phyloP scores from a whole-genome alignment of 2,329 filamentous ascomycete species.

The Cadophora malorum region DNA sequence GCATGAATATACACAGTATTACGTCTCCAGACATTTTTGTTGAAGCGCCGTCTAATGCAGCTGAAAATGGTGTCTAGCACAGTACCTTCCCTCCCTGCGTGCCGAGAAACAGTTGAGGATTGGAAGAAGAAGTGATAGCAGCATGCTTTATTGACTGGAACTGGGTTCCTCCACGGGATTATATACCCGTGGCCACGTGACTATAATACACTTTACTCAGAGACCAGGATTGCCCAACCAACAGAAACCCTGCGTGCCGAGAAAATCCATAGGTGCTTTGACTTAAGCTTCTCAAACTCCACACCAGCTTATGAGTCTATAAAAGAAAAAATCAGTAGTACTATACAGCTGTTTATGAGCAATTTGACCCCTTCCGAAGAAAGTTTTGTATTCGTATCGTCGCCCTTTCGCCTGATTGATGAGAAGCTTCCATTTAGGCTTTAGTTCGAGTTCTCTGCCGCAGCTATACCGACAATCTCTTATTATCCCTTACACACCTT shows the following conservation, averaged over 20 bases:
- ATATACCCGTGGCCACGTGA: too few species aligned
- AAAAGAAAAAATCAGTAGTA: conserved; percentile 24
- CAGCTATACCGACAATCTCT: conserved; percentile 28
- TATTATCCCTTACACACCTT: conserved; percentile 24
- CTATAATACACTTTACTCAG: too few species aligned
- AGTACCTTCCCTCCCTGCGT: too few species aligned
- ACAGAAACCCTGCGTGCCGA: conserved; percentile 33
- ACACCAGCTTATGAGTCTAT: conserved; percentile 23
- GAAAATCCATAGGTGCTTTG: conserved; percentile 31
- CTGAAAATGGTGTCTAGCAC: too few species aligned
- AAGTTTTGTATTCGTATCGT: conserved; percentile 29
- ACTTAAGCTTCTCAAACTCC: conserved; percentile 28
- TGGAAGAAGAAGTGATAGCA: too few species aligned
- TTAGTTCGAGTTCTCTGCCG: conserved; percentile 23
- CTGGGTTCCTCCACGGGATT: too few species aligned
- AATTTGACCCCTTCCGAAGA: conserved; percentile 24
- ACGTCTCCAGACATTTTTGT: too few species aligned
- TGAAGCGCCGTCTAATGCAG: too few species aligned
- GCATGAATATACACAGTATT: too few species aligned
- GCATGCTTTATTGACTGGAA: too few species aligned
- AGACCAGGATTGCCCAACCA: too few species aligned
- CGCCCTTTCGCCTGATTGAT: conserved; percentile 30
- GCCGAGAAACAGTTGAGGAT: too few species aligned
- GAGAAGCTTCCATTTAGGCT: conserved; percentile 26
- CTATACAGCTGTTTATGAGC: conserved; percentile 28